Base-by-base conservation (phyloP, 164 flowering plant species). In the Taxillus chinensis region DNA sequence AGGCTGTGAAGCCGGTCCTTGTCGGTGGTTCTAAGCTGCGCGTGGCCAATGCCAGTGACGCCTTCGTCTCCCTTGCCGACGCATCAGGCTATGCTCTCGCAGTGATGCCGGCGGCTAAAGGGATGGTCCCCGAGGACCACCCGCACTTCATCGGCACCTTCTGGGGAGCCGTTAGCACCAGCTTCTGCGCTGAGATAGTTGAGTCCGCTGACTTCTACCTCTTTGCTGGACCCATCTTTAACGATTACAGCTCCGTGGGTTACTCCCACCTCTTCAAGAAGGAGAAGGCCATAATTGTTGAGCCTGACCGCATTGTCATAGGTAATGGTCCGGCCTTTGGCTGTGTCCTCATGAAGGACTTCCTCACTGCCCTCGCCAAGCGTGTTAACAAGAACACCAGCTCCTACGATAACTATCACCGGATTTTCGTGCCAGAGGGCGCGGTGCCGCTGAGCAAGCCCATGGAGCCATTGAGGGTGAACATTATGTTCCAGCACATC, bases 401-500 rank as follows among this genome's bases (percentile, higher is more conserved):
- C 12, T 69, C 74, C 2, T 64, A 66, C 17, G 76, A 76, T 17
- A 76, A 70, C 59, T 73, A 75, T 61, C n/a, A 13, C 4, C 54
- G 79, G 5, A 75, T 75, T 5, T 67, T 8, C 43, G 58, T 75
- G 7, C 79, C 79, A 0, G 70, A 70, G 0, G 79, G 79, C 1
- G 14, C 17, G 12, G 74, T 74, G 53, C 60, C 59, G 5, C 64
- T 56, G 37, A 59, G 54, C 51, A 62, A 72, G 3, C 76, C 75
- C 3, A 8, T 49, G 1, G 79, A 72, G 67, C 68, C 75, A 11
- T 53, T 75, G 52, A 64, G 72, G 45, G 79, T 73, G 0, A 72
- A 73, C 45, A 39, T 80, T 53, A 60, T 75, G 14, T 80, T 80
- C 67, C 71, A 80, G 14, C 83, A 80, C 59, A 75, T 80, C 15